Evolutionary conservation across 768 basidiomycete species (phyloP).

Genomic region (Mycena filopes): DNA sequence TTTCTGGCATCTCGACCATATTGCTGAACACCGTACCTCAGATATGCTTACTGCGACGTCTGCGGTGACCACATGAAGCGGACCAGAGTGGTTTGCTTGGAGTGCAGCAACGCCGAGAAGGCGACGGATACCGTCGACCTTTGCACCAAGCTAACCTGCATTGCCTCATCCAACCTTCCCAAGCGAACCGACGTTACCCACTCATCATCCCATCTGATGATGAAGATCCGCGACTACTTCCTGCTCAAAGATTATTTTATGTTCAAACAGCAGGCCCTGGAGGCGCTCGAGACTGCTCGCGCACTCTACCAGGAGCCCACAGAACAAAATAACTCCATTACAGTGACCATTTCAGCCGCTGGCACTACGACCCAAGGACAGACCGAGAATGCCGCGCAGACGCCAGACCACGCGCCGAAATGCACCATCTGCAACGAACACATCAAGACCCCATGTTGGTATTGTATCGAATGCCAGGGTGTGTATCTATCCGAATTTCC

Average conservation of each 20-base stretch:
- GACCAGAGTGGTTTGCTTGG: slow-evolving; percentile 21
- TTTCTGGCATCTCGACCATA: neutral
- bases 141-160: slow-evolving; percentile 21
- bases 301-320: neutral
- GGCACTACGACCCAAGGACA: too few relatives aligned
- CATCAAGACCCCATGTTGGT: slow-evolving; percentile 16
- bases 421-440: slow-evolving; percentile 4
- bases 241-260: slow-evolving; percentile 14
- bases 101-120: slow-evolving; percentile 13
- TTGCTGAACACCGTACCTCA: too few relatives aligned
- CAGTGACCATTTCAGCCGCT: slow-evolving; percentile 3
- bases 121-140: slow-evolving; percentile 16
- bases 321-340: neutral
- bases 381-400: too few relatives aligned
- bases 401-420: neutral
- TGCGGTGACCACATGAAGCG: neutral
- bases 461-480: slow-evolving; percentile 15
- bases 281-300: neutral
- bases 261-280: neutral
- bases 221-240: slow-evolving; percentile 15
- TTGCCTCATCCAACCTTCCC: slow-evolving; percentile 1
- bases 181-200: slow-evolving; percentile 4
- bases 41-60: neutral
- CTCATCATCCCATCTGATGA: slow-evolving; percentile 11
- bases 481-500: neutral